Evolutionary conservation across 176 grass and related monocot species (phyloP).

Genomic region (Elaeis guineensis): DNA sequence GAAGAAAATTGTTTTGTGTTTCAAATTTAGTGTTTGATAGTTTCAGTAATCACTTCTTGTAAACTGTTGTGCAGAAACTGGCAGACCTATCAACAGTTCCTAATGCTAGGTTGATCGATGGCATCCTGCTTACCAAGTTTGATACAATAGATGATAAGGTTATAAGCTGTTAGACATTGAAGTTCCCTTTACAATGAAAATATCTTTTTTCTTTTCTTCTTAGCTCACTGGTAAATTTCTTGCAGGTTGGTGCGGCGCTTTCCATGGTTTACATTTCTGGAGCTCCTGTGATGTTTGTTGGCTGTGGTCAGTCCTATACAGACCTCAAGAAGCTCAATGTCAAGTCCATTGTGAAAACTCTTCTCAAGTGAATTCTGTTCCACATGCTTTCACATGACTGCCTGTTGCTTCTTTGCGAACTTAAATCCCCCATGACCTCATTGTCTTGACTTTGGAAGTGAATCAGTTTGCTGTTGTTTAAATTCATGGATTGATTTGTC

Average conservation of each 20-base stretch:
- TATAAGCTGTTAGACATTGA: not conserved
- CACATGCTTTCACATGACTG: constrained; percentile 1
- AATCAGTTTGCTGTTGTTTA: not conserved
- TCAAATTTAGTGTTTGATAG: too few species aligned
- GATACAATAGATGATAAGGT: constrained; percentile 96
- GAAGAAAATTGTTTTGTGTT: too few species aligned
- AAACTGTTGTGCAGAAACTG: constrained; percentile 52
- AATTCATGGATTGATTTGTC: too few species aligned
- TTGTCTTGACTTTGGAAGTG: constrained; percentile 25
- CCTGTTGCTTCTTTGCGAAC: constrained; percentile 1
- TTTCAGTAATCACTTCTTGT: not conserved
- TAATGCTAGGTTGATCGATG: constrained; percentile 78
- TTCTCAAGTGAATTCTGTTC: constrained; percentile 52
- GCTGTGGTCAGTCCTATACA: constrained; percentile 85
- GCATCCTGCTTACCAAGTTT: constrained; percentile 96
- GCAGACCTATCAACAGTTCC: constrained; percentile 71
- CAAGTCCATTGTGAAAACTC: constrained; percentile 94
- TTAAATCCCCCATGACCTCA: constrained; percentile 39
- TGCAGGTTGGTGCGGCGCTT: constrained; percentile 74
- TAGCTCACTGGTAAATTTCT: not conserved
- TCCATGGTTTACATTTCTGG: constrained; percentile 97
- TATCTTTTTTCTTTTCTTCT: too few species aligned
- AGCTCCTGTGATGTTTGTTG: constrained; percentile 89
- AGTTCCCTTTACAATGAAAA: too few species aligned
- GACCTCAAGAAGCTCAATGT: constrained; percentile 95